Conservation (phyloP, 2,329 filamentous ascomycete species). For the Xenosphaeropsis pyriputrescens region DNA sequence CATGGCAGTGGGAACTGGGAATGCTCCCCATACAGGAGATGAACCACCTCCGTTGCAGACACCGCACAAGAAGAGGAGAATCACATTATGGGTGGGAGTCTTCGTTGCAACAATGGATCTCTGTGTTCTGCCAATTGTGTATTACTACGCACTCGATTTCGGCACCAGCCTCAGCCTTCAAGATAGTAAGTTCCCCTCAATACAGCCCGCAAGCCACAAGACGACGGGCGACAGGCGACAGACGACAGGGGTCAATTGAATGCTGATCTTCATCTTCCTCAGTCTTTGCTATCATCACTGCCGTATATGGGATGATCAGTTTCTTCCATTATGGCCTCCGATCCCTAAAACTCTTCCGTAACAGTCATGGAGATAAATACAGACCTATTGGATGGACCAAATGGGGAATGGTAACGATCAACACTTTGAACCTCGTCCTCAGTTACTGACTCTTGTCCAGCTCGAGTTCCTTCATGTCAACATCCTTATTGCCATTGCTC, state of each 20-base stretch:
- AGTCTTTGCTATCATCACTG: constrained; percentile 14
- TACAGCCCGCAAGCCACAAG: neutral
- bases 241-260: too few relatives aligned
- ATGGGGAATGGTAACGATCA: constrained; percentile 11
- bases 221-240: neutral
- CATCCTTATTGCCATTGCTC: constrained; percentile 9
- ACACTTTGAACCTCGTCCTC: neutral
- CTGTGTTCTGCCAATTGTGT: constrained; percentile 11
- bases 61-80: constrained; percentile 9
- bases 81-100: constrained; percentile 7
- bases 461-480: constrained; percentile 13
- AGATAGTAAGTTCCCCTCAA: constrained; percentile 6
- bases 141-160: constrained; percentile 14
- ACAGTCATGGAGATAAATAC: constrained; percentile 7
- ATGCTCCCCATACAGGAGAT: constrained; percentile 1
- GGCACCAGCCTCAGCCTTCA: constrained; percentile 10
- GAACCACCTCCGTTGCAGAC: constrained; percentile 11
- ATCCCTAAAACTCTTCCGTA: constrained; percentile 11
- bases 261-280: neutral
- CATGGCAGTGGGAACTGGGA: too few relatives aligned
- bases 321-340: constrained; percentile 12
- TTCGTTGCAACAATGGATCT: constrained; percentile 9
- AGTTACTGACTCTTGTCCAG: constrained; percentile 2
- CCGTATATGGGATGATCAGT: constrained; percentile 12
- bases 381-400: constrained; percentile 13